Evolutionary conservation across 148 eudicot genomes (phyloP).

Genomic region (Fallopia convolvulus): DNA sequence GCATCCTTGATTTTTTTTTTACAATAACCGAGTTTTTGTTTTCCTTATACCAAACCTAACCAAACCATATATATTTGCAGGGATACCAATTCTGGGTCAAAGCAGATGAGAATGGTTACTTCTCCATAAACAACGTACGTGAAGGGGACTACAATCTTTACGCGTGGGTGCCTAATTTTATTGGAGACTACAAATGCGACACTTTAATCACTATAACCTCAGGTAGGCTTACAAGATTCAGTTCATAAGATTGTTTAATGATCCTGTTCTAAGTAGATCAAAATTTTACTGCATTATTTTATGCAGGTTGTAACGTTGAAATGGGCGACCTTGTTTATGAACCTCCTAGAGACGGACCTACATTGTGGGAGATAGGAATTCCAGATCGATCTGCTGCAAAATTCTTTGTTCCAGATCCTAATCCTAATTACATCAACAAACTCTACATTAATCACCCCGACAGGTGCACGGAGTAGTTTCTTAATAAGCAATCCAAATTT

Average conservation of each 20-base stretch:
- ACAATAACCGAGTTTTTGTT: conserved; percentile 14
- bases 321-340: conserved; percentile 43
- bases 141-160: conserved; percentile 47
- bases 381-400: conserved; percentile 65
- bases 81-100: conserved; percentile 67
- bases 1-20: not conserved
- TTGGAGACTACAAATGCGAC: conserved; percentile 45
- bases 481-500: not conserved
- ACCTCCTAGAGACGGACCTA: conserved; percentile 74
- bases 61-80: conserved; percentile 25
- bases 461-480: conserved; percentile 26
- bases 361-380: conserved; percentile 68
- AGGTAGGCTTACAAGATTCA: conserved; percentile 24
- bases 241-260: not conserved
- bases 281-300: too few species aligned
- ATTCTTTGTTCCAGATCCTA: conserved; percentile 64
- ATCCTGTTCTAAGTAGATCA: not conserved
- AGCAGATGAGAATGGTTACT: conserved; percentile 48
- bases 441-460: conserved; percentile 50
- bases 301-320: conserved; percentile 34
- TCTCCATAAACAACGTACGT: conserved; percentile 31
- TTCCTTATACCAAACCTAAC: conserved; percentile 31
- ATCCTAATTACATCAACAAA: conserved; percentile 48
- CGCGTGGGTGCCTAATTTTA: conserved; percentile 53
- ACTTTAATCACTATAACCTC: conserved; percentile 26